Percentiles rank a stretch among this genome's conserved stretches.
phyloP scores from a whole-genome alignment of 1,284 basidiomycete species.

The Golubevia sp. region DNA sequence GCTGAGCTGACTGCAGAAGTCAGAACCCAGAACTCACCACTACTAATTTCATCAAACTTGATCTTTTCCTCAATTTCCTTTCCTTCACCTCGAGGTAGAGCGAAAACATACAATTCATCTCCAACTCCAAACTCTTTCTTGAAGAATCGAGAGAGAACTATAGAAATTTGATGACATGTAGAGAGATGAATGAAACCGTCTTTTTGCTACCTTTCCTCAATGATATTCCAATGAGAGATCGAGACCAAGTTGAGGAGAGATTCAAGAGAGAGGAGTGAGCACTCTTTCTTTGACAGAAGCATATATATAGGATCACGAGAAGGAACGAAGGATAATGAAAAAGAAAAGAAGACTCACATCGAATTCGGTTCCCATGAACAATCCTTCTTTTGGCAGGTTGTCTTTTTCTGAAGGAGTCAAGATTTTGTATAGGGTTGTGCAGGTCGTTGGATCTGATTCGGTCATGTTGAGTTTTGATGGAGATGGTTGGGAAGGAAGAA shows the following conservation, averaged over 20 bases:
- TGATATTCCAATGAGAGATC: neutral
- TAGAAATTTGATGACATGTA: constrained; percentile 32
- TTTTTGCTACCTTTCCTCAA: constrained; percentile 21
- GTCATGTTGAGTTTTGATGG: no score
- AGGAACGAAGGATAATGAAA: neutral
- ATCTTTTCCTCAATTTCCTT: no score
- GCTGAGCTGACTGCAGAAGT: no score
- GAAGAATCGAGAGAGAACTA: constrained; percentile 42
- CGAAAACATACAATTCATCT: no score
- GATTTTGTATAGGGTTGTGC: constrained; percentile 49
- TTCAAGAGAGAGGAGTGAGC: neutral
- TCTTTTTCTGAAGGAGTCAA: constrained; percentile 34
- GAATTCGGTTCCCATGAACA: constrained; percentile 32
- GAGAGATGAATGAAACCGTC: constrained; percentile 52
- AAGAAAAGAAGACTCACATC: constrained; percentile 25
- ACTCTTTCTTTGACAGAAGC: neutral
- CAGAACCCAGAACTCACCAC: no score
- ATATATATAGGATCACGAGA: neutral
- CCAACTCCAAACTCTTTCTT: constrained; percentile 17
- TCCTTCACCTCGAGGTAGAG: no score
- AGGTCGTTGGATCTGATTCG: constrained; percentile 19
- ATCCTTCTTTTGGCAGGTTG: constrained; percentile 19
- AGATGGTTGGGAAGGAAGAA: no score
- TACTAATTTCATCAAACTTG: no score
- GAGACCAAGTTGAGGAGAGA: neutral